These are phyloP conservation scores for Mycena alexandri DNA, from an alignment of 768 basidiomycete genomes.

Conservation along the genomic window DNA sequence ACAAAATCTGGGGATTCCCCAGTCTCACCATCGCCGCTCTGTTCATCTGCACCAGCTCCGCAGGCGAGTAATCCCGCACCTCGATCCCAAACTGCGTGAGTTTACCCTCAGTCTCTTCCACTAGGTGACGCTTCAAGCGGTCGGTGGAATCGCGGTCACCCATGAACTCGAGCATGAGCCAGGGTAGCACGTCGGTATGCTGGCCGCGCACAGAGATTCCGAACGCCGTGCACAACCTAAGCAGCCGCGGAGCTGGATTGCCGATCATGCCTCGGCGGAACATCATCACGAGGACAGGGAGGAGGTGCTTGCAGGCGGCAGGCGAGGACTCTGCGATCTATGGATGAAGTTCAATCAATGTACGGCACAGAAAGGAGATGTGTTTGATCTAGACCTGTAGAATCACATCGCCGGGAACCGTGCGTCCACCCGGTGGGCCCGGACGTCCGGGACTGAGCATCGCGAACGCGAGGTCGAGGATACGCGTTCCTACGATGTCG, in stretches of 20 bases:
- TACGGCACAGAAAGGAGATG: too few species aligned
- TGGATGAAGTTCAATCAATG: too few species aligned
- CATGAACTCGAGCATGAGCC: slow-evolving; percentile 26
- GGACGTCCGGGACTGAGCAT: slow-evolving; percentile 31
- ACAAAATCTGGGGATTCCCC: slow-evolving; percentile 29
- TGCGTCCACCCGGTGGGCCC: slow-evolving; percentile 21
- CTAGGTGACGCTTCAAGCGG: neutral
- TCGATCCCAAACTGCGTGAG: slow-evolving; percentile 19
- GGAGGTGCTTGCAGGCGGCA: slow-evolving; percentile 33
- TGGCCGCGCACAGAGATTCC: slow-evolving; percentile 13
- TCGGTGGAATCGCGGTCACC: slow-evolving; percentile 4
- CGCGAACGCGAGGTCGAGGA: slow-evolving; percentile 19
- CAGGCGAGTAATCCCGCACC: slow-evolving; percentile 5
- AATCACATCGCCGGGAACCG: slow-evolving; percentile 32
- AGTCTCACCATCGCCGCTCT: slow-evolving; percentile 26
- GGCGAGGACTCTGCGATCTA: slow-evolving; percentile 32
- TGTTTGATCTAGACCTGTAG: slow-evolving; percentile 17
- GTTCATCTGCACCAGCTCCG: slow-evolving; percentile 27
- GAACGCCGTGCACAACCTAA: slow-evolving; percentile 22
- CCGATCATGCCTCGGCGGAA: slow-evolving; percentile 26
- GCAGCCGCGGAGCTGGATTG: slow-evolving; percentile 3
- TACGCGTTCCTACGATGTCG: slow-evolving; percentile 23
- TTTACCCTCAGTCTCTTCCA: slow-evolving; percentile 7
- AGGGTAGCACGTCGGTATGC: slow-evolving; percentile 5
- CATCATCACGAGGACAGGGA: slow-evolving; percentile 26